A percentile compares a stretch with the other conserved stretches of the same genome.
These are phyloP conservation scores for Colletotrichum lindemuthianum DNA, from an alignment of 2,329 filamentous ascomycete species.

Conservation along the genomic window DNA sequence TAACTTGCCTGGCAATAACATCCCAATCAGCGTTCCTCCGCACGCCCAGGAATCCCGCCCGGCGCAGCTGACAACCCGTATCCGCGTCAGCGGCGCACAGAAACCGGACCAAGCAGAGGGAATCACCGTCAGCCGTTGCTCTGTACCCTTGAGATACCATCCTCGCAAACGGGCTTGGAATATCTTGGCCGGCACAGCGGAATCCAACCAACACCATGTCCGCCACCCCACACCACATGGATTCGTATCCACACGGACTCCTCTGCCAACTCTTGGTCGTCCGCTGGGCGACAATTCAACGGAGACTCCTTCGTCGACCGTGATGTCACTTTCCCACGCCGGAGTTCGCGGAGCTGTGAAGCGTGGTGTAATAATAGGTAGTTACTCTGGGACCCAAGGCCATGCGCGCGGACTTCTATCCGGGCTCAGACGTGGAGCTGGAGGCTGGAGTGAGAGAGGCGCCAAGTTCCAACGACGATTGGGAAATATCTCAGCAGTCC, in stretches of 20 bases:
- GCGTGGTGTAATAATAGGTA: neutral
- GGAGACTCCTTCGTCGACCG: neutral
- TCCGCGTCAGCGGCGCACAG: conserved; percentile 7
- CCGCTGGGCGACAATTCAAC: conserved; percentile 21
- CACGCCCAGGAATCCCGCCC: too few relatives aligned
- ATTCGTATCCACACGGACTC: conserved; percentile 6
- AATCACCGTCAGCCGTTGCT: neutral
- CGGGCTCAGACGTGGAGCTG: too few relatives aligned
- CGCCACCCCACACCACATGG: neutral
- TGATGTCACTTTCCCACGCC: conserved; percentile 7
- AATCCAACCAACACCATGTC: conserved; percentile 2
- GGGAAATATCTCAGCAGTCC: neutral
- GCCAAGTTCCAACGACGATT: conserved; percentile 1
- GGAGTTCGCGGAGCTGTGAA: neutral
- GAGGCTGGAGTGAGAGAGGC: too few relatives aligned
- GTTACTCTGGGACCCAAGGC: neutral
- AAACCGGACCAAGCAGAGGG: neutral
- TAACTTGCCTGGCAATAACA: too few relatives aligned
- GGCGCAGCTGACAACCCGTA: too few relatives aligned
- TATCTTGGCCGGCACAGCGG: conserved; percentile 12
- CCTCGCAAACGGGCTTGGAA: neutral
- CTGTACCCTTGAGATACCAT: neutral
- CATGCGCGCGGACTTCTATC: too few relatives aligned
- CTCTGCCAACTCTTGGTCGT: conserved; percentile 26
- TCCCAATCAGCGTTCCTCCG: too few relatives aligned